Conservation (phyloP, 2,329 filamentous ascomycete genomes). For the Aureobasidium sp. region DNA sequence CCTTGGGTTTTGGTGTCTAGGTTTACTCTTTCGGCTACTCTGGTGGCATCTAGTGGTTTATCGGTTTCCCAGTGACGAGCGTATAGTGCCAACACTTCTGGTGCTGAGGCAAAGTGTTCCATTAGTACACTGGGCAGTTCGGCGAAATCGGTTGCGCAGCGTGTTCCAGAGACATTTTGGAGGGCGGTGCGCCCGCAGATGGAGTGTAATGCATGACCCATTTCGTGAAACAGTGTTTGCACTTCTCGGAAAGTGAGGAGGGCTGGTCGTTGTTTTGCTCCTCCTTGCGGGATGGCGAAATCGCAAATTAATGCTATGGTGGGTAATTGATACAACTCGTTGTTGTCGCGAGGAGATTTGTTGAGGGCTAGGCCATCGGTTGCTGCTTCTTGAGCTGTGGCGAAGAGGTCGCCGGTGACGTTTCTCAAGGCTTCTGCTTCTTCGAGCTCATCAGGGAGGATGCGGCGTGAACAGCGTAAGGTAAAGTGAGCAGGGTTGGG, state of each 20-base stretch:
- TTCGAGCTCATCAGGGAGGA: constrained; percentile 64
- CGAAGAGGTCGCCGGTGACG: constrained; percentile 45
- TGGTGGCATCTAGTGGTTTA: constrained; percentile 63
- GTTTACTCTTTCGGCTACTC: constrained; percentile 59
- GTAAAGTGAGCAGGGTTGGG: constrained; percentile 97
- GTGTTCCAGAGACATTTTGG: constrained; percentile 88
- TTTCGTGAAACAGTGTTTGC: constrained; percentile 95
- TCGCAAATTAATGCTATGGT: constrained; percentile 95
- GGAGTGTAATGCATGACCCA: constrained; percentile 96
- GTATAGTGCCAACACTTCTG: constrained; percentile 73
- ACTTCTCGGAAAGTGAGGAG: constrained; percentile 79
- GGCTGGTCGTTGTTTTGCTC: constrained; percentile 46
- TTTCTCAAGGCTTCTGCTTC: constrained; percentile 51
- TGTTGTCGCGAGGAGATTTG: constrained; percentile 36
- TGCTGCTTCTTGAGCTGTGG: constrained; percentile 56
- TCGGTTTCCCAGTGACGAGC: constrained; percentile 88
- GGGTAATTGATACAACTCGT: constrained; percentile 72
- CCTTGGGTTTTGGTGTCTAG: constrained; percentile 66
- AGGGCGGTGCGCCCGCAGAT: constrained; percentile 84
- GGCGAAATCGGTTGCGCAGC: constrained; percentile 92
- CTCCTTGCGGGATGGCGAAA: constrained; percentile 49
- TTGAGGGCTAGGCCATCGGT: constrained; percentile 79
- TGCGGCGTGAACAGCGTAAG: constrained; percentile 84
- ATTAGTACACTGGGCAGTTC: constrained; percentile 93
- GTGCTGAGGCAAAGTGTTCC: constrained; percentile 90